Evolutionary conservation across 208 protist species (phyloP).

Genomic region (Wallacemonas sp.): DNA sequence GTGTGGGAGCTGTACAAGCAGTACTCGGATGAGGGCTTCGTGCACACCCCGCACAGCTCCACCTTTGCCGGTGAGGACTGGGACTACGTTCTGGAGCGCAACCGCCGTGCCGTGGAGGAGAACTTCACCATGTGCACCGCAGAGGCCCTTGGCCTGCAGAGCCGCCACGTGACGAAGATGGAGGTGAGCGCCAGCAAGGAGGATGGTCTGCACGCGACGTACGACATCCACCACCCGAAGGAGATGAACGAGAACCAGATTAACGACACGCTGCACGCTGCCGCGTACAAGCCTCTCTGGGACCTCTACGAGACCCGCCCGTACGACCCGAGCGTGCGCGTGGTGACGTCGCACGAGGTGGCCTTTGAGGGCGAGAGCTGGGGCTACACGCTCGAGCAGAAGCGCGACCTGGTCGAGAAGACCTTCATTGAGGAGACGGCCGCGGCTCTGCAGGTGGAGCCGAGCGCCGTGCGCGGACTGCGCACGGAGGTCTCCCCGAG

Average conservation of each 20-base stretch:
- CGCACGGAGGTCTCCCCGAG: constrained; percentile 27
- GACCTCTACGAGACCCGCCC: constrained; percentile 46
- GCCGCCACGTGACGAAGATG: constrained; percentile 26
- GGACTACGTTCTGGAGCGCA: constrained; percentile 36
- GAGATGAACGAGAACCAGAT: constrained; percentile 25
- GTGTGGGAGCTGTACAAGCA: constrained; percentile 34
- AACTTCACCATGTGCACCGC: constrained; percentile 26
- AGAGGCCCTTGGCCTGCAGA: constrained; percentile 18
- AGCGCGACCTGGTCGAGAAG: constrained; percentile 28
- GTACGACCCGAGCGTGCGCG: constrained; percentile 25
- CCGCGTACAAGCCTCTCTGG: constrained; percentile 47
- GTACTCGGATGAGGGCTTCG: constrained; percentile 17
- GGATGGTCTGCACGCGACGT: constrained; percentile 8
- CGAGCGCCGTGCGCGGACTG: constrained; percentile 28
- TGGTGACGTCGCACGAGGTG: constrained; percentile 37
- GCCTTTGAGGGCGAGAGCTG: constrained; percentile 55
- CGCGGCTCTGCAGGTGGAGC: constrained; percentile 32
- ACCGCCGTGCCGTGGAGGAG: constrained; percentile 21
- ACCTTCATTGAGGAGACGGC: constrained; percentile 40
- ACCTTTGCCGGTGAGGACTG: constrained; percentile 32
- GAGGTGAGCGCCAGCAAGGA: constrained; percentile 14
- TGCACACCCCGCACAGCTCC: constrained; percentile 15
- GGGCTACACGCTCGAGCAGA: constrained; percentile 44
- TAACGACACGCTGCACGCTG: constrained; percentile 25
- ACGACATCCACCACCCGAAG: constrained; percentile 23